Evolutionary conservation across 495 filamentous ascomycete species (phyloP).

Genomic region (Penicillium riverlandense): DNA sequence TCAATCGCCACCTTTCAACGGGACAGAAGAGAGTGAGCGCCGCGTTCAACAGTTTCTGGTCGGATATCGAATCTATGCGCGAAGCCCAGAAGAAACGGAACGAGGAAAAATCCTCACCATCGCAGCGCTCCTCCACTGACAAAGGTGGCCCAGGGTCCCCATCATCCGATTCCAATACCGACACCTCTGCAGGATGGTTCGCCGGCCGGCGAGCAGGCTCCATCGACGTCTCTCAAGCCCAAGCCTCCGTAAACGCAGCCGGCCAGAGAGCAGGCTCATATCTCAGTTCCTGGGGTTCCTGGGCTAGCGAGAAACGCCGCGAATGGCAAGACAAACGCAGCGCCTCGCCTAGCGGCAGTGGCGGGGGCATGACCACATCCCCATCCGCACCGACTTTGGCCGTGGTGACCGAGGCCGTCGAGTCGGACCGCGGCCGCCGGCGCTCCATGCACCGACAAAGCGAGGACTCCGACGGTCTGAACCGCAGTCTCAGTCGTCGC

Average conservation of each 20-base stretch:
- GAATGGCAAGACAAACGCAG: conserved; percentile 43
- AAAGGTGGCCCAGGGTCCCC: conserved; percentile 18
- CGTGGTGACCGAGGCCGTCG: conserved; percentile 18
- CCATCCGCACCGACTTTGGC: conserved; percentile 24
- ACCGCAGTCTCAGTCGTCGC: conserved; percentile 33
- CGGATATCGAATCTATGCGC: conserved; percentile 78
- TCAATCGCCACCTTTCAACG: conserved; percentile 73
- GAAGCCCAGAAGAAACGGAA: conserved; percentile 70
- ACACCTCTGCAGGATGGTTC: conserved; percentile 21
- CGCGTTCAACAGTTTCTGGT: conserved; percentile 79
- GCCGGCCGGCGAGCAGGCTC: conserved; percentile 30
- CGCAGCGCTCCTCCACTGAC: conserved; percentile 28
- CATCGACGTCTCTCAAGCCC: conserved; percentile 55
- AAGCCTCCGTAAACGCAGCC: conserved; percentile 60
- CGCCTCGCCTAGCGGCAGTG: conserved; percentile 17
- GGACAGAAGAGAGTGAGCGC: conserved; percentile 77
- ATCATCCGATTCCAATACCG: conserved; percentile 12
- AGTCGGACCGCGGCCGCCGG: conserved; percentile 28
- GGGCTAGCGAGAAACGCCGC: conserved; percentile 86
- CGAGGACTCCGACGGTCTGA: conserved; percentile 22
- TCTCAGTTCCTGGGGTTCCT: conserved; percentile 87
- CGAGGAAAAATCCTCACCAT: conserved; percentile 44
- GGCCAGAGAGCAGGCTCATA: conserved; percentile 76
- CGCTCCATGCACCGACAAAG: conserved; percentile 24
- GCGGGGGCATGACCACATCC: conserved; percentile 9